Evolutionary conservation across 2,329 filamentous ascomycete species (phyloP).

Genomic region (Cladosporium sp.): DNA sequence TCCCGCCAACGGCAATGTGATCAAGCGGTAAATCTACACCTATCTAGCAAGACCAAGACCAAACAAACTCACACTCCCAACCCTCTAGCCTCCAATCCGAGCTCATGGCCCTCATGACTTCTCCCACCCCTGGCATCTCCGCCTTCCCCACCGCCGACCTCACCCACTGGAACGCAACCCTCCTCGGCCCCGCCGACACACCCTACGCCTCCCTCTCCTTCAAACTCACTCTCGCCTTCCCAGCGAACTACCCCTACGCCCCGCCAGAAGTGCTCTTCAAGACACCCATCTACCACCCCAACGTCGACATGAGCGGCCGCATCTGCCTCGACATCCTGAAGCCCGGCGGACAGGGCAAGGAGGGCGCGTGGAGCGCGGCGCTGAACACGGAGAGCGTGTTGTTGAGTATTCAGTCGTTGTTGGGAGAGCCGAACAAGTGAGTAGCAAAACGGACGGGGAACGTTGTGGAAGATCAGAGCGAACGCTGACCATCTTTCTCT

Average conservation of each 20-base stretch:
- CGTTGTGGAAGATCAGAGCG: background rate
- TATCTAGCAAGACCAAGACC: background rate
- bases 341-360: slow-evolving; percentile 37
- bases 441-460: slow-evolving; percentile 37
- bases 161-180: slow-evolving; percentile 89
- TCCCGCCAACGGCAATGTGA: slow-evolving; percentile 44
- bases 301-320: slow-evolving; percentile 93
- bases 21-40: slow-evolving; percentile 44
- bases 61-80: slow-evolving; percentile 50
- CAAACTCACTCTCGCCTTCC: slow-evolving; percentile 90
- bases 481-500: background rate
- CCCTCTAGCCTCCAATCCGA: slow-evolving; percentile 93
- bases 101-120: slow-evolving; percentile 97
- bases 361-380: slow-evolving; percentile 95
- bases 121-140: slow-evolving; percentile 86
- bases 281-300: slow-evolving; percentile 98
- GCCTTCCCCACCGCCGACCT: slow-evolving; percentile 95
- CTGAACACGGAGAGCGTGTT: slow-evolving; percentile 96
- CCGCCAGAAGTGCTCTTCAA: slow-evolving; percentile 93
- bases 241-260: slow-evolving; percentile 87
- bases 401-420: slow-evolving; percentile 87
- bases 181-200: slow-evolving; percentile 85
- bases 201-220: slow-evolving; percentile 86
- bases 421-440: slow-evolving; percentile 98
- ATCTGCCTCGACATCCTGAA: slow-evolving; percentile 98